Conservation (phyloP, 2,329 filamentous ascomycete genomes). For the Ascochyta koolunga region DNA sequence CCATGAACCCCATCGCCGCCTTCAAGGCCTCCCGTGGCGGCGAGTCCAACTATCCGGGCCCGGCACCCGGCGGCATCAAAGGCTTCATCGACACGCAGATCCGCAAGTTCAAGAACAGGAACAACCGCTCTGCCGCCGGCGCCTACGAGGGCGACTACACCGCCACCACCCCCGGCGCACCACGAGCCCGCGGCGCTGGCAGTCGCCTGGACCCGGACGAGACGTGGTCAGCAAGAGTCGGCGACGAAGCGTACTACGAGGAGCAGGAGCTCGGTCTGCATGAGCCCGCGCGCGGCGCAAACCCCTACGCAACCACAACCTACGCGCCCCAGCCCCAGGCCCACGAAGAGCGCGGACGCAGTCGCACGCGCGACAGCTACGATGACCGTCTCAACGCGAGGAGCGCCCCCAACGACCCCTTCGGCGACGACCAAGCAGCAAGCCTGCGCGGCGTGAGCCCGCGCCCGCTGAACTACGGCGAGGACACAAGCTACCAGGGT, state of each 20-base stretch:
- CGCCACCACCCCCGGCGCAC: conserved; percentile 36
- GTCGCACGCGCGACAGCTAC: conserved; percentile 55
- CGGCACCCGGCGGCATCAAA: conserved; percentile 65
- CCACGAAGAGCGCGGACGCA: conserved; percentile 50
- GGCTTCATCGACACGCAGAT: conserved; percentile 76
- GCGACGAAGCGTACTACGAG: conserved; percentile 78
- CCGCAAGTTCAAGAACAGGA: conserved; percentile 67
- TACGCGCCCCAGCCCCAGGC: conserved; percentile 39
- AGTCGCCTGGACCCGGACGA: conserved; percentile 82
- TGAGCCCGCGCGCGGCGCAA: conserved; percentile 49
- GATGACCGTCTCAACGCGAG: conserved; percentile 43
- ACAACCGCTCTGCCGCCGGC: conserved; percentile 69
- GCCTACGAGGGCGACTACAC: conserved; percentile 72
- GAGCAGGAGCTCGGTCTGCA: conserved; percentile 73
- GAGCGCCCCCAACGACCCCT: conserved; percentile 39
- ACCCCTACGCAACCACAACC: conserved; percentile 31
- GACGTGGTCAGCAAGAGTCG: conserved; percentile 83
- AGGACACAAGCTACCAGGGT: conserved; percentile 48
- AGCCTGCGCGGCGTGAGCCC: conserved; percentile 75
- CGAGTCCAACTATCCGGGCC: conserved; percentile 56
- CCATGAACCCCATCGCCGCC: conserved; percentile 73
- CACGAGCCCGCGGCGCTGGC: conserved; percentile 48
- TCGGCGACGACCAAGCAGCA: conserved; percentile 51
- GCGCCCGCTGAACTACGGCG: conserved; percentile 65
- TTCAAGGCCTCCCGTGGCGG: conserved; percentile 57